A percentile compares a stretch with the other conserved stretches of the same genome.
Conservation (phyloP, 805 yeast genomes). For the Starmerella etchellsii region DNA sequence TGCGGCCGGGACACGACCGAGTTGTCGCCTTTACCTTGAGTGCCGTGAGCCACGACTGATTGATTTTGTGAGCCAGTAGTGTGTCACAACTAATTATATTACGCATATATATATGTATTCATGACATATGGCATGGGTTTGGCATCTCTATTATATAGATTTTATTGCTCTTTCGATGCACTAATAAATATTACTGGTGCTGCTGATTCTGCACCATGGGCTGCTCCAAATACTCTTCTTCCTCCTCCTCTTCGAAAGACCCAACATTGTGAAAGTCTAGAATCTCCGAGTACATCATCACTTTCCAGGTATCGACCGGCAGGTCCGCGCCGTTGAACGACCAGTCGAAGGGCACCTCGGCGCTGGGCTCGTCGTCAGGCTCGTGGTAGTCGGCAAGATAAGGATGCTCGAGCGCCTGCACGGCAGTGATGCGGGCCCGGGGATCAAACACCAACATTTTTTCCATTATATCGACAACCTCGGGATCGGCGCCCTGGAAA, state of each 20-base stretch:
- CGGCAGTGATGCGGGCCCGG: slow-evolving; percentile 84
- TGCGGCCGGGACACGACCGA: slow-evolving; percentile 35
- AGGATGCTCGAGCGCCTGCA: slow-evolving; percentile 76
- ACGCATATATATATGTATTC: too few species aligned
- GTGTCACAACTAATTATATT: too few species aligned
- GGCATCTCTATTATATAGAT: too few species aligned
- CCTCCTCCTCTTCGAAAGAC: slow-evolving; percentile 26
- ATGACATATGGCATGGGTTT: too few species aligned
- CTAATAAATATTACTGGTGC: too few species aligned
- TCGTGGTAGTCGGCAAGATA: slow-evolving; percentile 93
- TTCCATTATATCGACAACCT: slow-evolving; percentile 76
- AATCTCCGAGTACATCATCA: slow-evolving; percentile 97
- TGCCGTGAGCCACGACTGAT: too few species aligned
- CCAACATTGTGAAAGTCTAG: slow-evolving; percentile 89
- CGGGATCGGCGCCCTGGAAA: slow-evolving; percentile 49
- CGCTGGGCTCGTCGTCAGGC: slow-evolving; percentile 92
- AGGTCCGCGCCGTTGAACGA: slow-evolving; percentile 94
- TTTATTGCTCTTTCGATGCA: too few species aligned
- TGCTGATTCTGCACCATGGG: too few species aligned
- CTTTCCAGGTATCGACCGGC: slow-evolving; percentile 97
- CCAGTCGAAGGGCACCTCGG: slow-evolving; percentile 92
- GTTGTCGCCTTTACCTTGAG: slow-evolving; percentile 18
- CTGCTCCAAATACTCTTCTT: neutral
- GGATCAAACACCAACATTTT: slow-evolving; percentile 94
- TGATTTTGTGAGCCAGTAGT: too few species aligned